These are phyloP conservation scores for Paraurostyla sp. DNA, from an alignment of 73 alveolate species.

Conservation along the genomic window DNA sequence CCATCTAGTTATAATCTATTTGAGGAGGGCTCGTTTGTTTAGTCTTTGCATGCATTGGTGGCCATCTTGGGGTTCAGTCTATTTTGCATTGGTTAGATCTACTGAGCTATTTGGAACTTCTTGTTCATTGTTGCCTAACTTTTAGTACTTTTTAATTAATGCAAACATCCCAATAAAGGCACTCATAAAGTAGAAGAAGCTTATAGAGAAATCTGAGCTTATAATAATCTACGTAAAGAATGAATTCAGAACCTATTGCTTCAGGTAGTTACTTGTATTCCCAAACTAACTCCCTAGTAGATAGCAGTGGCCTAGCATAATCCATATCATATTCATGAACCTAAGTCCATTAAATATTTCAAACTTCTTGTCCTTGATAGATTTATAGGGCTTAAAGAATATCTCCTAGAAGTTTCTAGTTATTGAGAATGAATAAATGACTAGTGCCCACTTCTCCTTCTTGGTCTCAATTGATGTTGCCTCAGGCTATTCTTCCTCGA, in stretches of 20 bases:
- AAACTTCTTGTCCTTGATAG: conserved; percentile 48
- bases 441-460: conserved; percentile 56
- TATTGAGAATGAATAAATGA: conserved; percentile 27
- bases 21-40: not conserved
- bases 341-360: conserved; percentile 52
- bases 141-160: conserved; percentile 42
- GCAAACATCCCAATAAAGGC: conserved; percentile 42
- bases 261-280: not conserved
- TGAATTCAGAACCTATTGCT: conserved; percentile 1
- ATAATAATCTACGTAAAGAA: conserved; percentile 18
- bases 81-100: not conserved
- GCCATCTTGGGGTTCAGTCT: not conserved
- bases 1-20: conserved; percentile 42
- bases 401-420: conserved; percentile 52
- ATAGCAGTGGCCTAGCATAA: conserved; percentile 59
- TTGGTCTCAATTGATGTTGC: conserved; percentile 32
- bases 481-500: conserved; percentile 19
- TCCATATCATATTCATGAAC: conserved; percentile 36
- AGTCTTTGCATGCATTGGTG: not conserved
- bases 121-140: not conserved
- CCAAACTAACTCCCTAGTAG: conserved; percentile 45
- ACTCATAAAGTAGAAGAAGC: conserved; percentile 34
- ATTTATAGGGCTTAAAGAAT: conserved; percentile 3
- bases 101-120: not conserved
- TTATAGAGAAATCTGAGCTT: conserved; percentile 33